Evolutionary conservation across 2,329 filamentous ascomycete species (phyloP).

Genomic region (Septoria petroselini): DNA sequence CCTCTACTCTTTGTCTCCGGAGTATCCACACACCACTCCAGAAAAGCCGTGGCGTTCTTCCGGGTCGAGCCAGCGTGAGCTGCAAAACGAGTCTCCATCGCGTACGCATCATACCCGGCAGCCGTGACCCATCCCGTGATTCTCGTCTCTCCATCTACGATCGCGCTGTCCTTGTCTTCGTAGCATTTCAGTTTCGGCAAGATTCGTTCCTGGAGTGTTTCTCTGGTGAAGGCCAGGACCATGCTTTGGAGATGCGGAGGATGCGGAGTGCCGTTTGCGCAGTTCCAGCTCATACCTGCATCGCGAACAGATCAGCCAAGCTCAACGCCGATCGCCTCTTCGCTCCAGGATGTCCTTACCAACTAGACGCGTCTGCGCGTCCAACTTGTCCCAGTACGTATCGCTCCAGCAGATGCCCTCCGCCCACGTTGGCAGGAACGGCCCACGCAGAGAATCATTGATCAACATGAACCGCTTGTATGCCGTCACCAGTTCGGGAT

Average conservation of each 20-base stretch:
- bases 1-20: not conserved
- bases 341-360: not conserved
- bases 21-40: slow-evolving; percentile 22
- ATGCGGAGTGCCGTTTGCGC: slow-evolving; percentile 12
- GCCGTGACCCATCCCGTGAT: slow-evolving; percentile 10
- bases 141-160: slow-evolving; percentile 16
- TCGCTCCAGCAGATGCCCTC: slow-evolving; percentile 22
- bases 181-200: slow-evolving; percentile 23
- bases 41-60: slow-evolving; percentile 16
- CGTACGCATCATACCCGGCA: slow-evolving; percentile 17
- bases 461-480: slow-evolving; percentile 23
- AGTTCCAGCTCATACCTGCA: slow-evolving; percentile 23
- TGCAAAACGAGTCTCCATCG: slow-evolving; percentile 20
- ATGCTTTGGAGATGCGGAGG: slow-evolving; percentile 23
- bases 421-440: slow-evolving; percentile 20
- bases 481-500: not conserved
- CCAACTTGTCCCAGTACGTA: slow-evolving; percentile 21
- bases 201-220: slow-evolving; percentile 7
- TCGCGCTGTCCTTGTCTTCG: slow-evolving; percentile 10
- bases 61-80: slow-evolving; percentile 16
- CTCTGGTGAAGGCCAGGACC: slow-evolving; percentile 12
- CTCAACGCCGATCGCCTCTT: not conserved
- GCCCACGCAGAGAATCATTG: slow-evolving; percentile 20
- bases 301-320: not conserved
- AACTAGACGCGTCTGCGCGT: slow-evolving; percentile 11